A percentile compares a stretch with the other conserved stretches of the same genome.
phyloP scores from a whole-genome alignment of 1,139 yeast species.

The Geotrichum restrictum region DNA sequence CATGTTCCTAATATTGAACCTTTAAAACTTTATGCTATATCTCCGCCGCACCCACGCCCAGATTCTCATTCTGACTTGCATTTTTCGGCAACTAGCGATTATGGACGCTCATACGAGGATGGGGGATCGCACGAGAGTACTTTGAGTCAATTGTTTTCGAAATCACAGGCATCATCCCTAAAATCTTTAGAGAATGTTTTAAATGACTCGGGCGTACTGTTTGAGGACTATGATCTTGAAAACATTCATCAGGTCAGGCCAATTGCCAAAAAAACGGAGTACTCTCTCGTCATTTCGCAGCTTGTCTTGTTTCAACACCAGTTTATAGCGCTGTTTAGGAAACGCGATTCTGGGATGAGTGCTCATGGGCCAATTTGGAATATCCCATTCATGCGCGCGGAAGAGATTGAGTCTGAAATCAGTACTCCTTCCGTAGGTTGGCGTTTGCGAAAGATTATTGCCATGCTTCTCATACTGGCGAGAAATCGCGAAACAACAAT shows the following conservation, averaged over 20 bases:
- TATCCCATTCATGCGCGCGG: background rate
- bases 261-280: background rate
- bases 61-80: background rate
- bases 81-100: no score
- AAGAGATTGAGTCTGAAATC: slow-evolving; percentile 1
- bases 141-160: no score
- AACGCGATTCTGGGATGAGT: background rate
- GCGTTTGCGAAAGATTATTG: background rate
- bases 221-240: no score
- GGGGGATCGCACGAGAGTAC: no score
- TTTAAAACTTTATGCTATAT: background rate
- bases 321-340: background rate
- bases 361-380: background rate
- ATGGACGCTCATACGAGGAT: no score
- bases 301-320: background rate
- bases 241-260: background rate
- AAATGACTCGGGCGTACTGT: no score
- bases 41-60: background rate
- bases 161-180: no score
- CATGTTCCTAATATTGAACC: background rate
- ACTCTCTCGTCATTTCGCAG: background rate
- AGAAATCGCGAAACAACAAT: background rate
- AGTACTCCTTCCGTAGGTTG: background rate
- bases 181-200: no score
- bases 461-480: background rate